These are phyloP conservation scores for Colletotrichum tropicale DNA, from an alignment of 2,329 filamentous ascomycete genomes.

Conservation along the genomic window DNA sequence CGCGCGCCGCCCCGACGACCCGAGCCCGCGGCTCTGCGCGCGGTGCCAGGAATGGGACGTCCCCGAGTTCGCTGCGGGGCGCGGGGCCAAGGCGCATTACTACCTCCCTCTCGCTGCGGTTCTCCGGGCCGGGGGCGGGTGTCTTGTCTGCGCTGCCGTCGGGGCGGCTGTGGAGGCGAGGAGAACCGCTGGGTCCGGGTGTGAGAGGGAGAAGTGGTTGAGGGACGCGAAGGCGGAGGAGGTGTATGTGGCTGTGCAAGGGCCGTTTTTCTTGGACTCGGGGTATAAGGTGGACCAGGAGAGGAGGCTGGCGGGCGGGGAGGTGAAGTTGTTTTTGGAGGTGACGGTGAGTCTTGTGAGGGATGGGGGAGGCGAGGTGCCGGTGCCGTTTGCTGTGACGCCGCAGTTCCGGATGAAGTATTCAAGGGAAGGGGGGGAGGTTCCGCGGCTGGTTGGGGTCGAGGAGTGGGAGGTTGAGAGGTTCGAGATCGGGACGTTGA, in stretches of 20 bases:
- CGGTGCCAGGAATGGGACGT: slow-evolving; percentile 10
- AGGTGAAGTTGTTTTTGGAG: neutral
- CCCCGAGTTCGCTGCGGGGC: neutral
- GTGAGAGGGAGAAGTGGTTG: neutral
- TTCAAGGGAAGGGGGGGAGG: neutral
- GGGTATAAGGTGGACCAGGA: neutral
- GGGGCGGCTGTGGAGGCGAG: neutral
- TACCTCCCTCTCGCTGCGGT: neutral
- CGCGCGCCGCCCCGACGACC: neutral
- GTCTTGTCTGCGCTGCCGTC: neutral
- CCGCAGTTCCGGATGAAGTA: neutral
- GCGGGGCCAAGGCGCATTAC: neutral
- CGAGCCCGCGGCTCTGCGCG: neutral
- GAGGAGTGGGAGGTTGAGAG: neutral
- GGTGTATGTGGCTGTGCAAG: neutral
- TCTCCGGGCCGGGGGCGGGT: neutral
- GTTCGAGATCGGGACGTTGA: neutral
- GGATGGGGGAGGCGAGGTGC: neutral
- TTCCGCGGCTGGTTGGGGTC: neutral
- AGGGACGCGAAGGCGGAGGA: neutral
- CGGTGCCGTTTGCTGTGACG: neutral
- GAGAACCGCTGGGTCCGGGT: neutral
- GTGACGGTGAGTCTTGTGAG: neutral
- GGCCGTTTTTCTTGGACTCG: slow-evolving; percentile 1
- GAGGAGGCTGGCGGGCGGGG: neutral